Conservation (phyloP, 345 rosid species). For the Eucalyptus victrix region DNA sequence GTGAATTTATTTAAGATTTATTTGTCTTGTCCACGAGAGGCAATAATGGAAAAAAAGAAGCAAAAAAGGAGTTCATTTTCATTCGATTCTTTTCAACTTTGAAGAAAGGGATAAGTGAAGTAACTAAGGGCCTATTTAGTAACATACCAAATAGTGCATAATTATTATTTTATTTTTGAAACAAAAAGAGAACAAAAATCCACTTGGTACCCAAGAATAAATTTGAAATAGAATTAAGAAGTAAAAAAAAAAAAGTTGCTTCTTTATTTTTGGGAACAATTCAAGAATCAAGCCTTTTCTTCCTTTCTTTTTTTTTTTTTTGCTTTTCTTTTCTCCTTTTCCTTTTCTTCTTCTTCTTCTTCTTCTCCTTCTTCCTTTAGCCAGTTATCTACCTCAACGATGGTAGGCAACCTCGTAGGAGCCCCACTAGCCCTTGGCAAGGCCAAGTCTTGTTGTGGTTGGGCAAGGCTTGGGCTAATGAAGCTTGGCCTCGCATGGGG, state of each 20-base stretch:
- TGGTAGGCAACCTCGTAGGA: rapidly evolving
- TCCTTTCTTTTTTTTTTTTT: no score
- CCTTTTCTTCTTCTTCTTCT: no score
- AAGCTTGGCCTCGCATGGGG: no score
- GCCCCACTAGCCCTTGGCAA: rapidly evolving
- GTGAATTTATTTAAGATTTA: neutral
- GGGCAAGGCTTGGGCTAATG: rapidly evolving
- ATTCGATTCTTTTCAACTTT: neutral
- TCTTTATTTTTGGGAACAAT: no score
- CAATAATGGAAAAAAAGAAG: neutral
- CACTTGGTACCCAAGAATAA: rapidly evolving
- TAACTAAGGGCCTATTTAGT: rapidly evolving
- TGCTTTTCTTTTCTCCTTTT: no score
- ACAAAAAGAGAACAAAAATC: no score
- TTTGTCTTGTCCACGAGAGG: neutral
- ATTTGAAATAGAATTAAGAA: no score
- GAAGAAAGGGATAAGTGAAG: neutral
- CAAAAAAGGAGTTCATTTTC: neutral
- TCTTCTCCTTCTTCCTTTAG: no score
- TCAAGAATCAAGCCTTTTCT: no score
- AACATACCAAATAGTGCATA: no score
- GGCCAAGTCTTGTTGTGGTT: rapidly evolving
- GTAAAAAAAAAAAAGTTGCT: no score
- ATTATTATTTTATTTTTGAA: no score
- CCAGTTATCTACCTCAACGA: rapidly evolving